Evolutionary conservation across 352 stramenopile species (phyloP).

Genomic region (Phytophthora foliorum): DNA sequence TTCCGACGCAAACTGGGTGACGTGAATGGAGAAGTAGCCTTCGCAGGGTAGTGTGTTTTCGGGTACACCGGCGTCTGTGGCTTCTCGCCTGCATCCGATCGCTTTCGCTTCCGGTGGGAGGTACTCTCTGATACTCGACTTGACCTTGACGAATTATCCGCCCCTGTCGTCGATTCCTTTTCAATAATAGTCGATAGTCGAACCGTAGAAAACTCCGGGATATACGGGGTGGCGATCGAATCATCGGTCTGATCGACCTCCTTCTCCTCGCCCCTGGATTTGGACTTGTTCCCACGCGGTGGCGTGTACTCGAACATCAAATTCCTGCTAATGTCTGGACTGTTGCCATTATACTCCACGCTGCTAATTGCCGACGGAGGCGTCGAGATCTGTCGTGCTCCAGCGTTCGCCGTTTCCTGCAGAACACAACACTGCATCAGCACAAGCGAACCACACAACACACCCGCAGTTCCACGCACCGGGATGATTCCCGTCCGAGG

Average conservation of each 20-base stretch:
- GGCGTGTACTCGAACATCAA: constrained; percentile 86
- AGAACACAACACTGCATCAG: constrained; percentile 12
- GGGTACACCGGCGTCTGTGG: constrained; percentile 45
- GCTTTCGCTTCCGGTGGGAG: constrained; percentile 62
- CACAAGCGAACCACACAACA: background rate
- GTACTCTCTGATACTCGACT: constrained; percentile 30
- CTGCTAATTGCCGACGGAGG: constrained; percentile 81
- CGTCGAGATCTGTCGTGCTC: constrained; percentile 46
- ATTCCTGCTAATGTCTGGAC: constrained; percentile 77
- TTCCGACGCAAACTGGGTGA: constrained; percentile 72
- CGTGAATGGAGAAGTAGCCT: constrained; percentile 35
- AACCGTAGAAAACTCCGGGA: constrained; percentile 70
- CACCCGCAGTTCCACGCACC: constrained; percentile 32
- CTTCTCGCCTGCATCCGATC: constrained; percentile 34
- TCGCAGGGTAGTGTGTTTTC: constrained; percentile 59
- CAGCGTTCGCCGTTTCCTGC: constrained; percentile 26
- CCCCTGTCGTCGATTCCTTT: constrained; percentile 7
- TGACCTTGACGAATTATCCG: constrained; percentile 8
- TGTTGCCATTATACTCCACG: constrained; percentile 66
- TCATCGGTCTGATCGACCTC: constrained; percentile 34
- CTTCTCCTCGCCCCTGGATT: constrained; percentile 19
- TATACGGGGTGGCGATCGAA: constrained; percentile 55
- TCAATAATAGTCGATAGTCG: constrained; percentile 37
- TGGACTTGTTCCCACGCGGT: constrained; percentile 45
- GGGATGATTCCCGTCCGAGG: constrained; percentile 57